A percentile compares a stretch with the other conserved stretches of the same genome.
Conservation (phyloP, 441 rosid species). For the Arabidopsis lyrata region DNA sequence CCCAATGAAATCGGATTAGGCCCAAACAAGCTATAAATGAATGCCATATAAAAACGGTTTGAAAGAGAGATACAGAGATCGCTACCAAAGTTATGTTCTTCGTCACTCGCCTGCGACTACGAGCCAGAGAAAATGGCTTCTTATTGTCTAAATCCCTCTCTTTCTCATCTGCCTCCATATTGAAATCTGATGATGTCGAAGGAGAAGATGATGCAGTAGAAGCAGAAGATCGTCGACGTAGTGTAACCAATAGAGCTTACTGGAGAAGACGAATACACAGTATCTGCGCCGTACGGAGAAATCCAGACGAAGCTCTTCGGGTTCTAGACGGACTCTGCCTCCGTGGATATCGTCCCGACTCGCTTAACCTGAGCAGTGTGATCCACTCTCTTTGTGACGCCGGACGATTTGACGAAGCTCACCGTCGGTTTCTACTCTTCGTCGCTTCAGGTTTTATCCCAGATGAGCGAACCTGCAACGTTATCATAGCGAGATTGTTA, state of each 20-base stretch:
- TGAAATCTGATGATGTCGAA: neutral
- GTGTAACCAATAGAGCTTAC: slow-evolving; percentile 51
- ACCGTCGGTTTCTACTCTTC: slow-evolving; percentile 53
- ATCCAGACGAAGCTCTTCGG: slow-evolving; percentile 66
- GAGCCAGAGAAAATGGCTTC: slow-evolving; percentile 28
- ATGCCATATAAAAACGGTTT: slow-evolving; percentile 7
- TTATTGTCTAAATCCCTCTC: slow-evolving; percentile 13
- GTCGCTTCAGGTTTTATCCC: slow-evolving; percentile 60
- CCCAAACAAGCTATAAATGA: neutral
- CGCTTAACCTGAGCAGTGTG: slow-evolving; percentile 67
- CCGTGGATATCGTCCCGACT: slow-evolving; percentile 62
- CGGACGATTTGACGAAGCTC: slow-evolving; percentile 68
- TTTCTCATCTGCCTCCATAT: slow-evolving; percentile 23
- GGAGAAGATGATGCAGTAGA: slow-evolving; percentile 34
- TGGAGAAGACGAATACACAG: slow-evolving; percentile 60
- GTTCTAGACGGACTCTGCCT: slow-evolving; percentile 60
- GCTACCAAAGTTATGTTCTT: slow-evolving; percentile 28
- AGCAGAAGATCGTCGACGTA: slow-evolving; percentile 43
- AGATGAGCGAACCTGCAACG: slow-evolving; percentile 76
- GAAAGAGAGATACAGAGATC: neutral
- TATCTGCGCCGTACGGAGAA: slow-evolving; percentile 50
- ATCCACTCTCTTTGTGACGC: slow-evolving; percentile 74
- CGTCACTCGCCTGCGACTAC: slow-evolving; percentile 19
- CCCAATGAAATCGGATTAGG: neutral
- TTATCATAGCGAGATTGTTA: slow-evolving; percentile 69